Percentiles rank a stretch among this genome's conserved stretches.
Evolutionary conservation across 1,284 basidiomycete genomes (phyloP).

Genomic region (Cryptococcus floricola): DNA sequence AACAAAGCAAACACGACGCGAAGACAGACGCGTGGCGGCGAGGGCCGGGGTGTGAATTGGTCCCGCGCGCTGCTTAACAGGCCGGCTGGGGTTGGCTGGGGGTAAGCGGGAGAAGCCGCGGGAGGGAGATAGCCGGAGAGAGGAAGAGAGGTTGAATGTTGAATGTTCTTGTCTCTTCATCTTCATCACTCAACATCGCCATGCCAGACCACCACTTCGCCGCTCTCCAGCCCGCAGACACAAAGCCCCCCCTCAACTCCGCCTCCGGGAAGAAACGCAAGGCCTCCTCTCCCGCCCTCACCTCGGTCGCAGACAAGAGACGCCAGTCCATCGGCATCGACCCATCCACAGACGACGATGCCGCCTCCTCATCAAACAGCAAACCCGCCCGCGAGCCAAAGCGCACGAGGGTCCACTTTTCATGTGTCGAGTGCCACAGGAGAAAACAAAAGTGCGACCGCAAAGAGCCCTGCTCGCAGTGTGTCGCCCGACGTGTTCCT

Average conservation of each 20-base stretch:
- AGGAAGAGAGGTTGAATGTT: too few species aligned
- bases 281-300: not conserved
- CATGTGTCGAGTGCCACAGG: conserved; percentile 49
- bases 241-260: not conserved
- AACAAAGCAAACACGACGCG: not conserved
- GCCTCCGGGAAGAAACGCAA: conserved; percentile 1
- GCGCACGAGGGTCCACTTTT: conserved; percentile 48
- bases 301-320: not conserved
- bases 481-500: conserved; percentile 48
- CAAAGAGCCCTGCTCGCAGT: conserved; percentile 50
- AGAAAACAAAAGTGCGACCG: conserved; percentile 48
- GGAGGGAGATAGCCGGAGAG: too few species aligned
- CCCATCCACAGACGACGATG: conserved; percentile 34
- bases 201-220: not conserved
- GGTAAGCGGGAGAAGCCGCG: too few species aligned
- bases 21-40: too few species aligned
- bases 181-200: not conserved
- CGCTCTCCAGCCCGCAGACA: not conserved
- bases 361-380: conserved; percentile 15
- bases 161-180: too few species aligned
- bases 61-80: not conserved
- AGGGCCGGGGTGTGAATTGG: not conserved
- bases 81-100: not conserved
- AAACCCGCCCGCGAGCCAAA: conserved; percentile 23
- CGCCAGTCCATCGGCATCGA: conserved; percentile 18